These are phyloP conservation scores for Phytophthora tentaculata DNA, from an alignment of 352 stramenopile genomes.

Conservation along the genomic window DNA sequence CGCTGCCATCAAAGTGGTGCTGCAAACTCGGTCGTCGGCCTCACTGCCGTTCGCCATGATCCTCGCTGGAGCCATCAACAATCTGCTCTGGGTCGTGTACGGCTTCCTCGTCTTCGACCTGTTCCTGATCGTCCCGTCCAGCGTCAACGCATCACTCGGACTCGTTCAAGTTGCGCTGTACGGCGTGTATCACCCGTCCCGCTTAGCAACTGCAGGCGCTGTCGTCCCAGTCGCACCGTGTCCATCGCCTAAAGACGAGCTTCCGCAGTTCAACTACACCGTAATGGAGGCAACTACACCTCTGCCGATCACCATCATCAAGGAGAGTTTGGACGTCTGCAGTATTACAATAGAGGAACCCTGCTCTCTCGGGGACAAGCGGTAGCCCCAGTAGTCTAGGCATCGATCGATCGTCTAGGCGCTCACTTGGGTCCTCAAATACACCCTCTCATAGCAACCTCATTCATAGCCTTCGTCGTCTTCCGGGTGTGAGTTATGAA, in stretches of 20 bases:
- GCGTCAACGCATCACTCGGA: constrained; percentile 56
- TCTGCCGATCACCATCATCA: constrained; percentile 18
- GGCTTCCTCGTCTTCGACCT: constrained; percentile 54
- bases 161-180: constrained; percentile 65
- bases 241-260: constrained; percentile 27
- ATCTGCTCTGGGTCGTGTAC: constrained; percentile 79
- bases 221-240: constrained; percentile 19
- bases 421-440: constrained; percentile 13
- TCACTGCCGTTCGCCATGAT: constrained; percentile 76
- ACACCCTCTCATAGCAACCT: constrained; percentile 14
- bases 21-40: constrained; percentile 56
- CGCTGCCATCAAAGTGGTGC: constrained; percentile 55
- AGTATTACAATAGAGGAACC: constrained; percentile 42
- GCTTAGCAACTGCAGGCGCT: constrained; percentile 17
- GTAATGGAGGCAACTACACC: constrained; percentile 28
- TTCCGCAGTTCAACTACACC: constrained; percentile 27
- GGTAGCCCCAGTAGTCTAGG: constrained; percentile 20
- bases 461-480: constrained; percentile 45
- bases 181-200: constrained; percentile 57
- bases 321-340: constrained; percentile 35
- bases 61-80: constrained; percentile 68
- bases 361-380: constrained; percentile 3
- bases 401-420: constrained; percentile 14
- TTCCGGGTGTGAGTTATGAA: constrained; percentile 47
- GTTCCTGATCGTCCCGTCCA: constrained; percentile 62